Evolutionary conservation across 2,329 filamentous ascomycete genomes (phyloP), one percentile per base, ranked within the genome.

Genomic region (Aspergillus niger): DNA sequence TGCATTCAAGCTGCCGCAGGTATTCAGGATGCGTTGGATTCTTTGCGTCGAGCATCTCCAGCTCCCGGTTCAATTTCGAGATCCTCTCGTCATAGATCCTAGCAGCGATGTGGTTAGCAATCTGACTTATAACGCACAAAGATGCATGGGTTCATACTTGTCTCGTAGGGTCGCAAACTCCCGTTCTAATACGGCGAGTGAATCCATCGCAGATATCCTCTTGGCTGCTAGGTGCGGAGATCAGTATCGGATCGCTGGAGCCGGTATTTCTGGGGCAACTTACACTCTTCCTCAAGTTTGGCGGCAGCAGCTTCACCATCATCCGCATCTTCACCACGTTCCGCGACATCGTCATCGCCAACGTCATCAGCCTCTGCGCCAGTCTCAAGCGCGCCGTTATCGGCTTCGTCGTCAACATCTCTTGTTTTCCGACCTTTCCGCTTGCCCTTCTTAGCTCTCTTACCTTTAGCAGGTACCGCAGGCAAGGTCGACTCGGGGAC

Each of bases 31-130:
- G 95, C n/a, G 87, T 89, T 55, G 84, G 85, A 53, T 83, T 81
- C 1, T 84, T 78, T 58, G 84, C 81, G 52, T 80, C 81, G 50
- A 90, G 79, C 75, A 88, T 81, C 49, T 84, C 82, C 52, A 89
- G 78, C 75, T 89, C 87, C 54, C 82, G 80, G 63, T 96, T 92
- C 58, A 96, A 82, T 70, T 91, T 88, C 54, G 91, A 89, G 22
- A 99, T 84, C 64, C 92, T 87, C 75, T 98, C 94, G 72, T 95
- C 91, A 75, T 93, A 95, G 44, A 97, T 84, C 66, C 92, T 96
- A 69, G n/a, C n/a, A 36, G 38, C 8, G 22, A 59, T 28, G 24
- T 15, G 36, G 20, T 70, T 26, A 71, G 67, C 30, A 60, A 52
- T 11, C n/a, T 36, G 28, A 20, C 47, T 13, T 6, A 22, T 6